Evolutionary conservation across 768 basidiomycete species (phyloP).

Genomic region (Boletales sp.): DNA sequence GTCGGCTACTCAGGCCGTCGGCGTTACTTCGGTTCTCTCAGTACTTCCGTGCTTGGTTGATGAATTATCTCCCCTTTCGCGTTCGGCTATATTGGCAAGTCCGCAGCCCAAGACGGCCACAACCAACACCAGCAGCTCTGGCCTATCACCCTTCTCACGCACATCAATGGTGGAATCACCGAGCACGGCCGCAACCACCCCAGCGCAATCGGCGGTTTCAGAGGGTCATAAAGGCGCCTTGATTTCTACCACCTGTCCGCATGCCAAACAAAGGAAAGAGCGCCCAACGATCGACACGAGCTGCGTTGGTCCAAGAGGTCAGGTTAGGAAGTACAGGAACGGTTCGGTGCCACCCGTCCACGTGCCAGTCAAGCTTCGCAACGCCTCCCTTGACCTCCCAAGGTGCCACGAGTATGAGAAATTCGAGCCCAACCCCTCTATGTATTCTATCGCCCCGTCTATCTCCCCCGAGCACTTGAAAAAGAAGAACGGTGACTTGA

Average conservation of each 20-base stretch:
- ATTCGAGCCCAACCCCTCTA: slow-evolving; percentile 27
- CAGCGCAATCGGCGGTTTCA: slow-evolving; percentile 22
- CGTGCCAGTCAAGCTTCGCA: slow-evolving; percentile 26
- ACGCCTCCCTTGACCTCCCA: slow-evolving; percentile 29
- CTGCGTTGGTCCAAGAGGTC: slow-evolving; percentile 29
- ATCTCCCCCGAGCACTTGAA: slow-evolving; percentile 19
- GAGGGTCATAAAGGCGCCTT: slow-evolving; percentile 11
- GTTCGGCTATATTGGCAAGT: slow-evolving; percentile 19
- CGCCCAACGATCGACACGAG: slow-evolving; percentile 32
- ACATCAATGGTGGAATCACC: slow-evolving; percentile 23
- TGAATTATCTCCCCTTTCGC: slow-evolving; percentile 21
- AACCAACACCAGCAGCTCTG: slow-evolving; percentile 20
- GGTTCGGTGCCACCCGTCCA: slow-evolving; percentile 31
- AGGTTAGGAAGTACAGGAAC: slow-evolving; percentile 29
- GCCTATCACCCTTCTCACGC: slow-evolving; percentile 29
- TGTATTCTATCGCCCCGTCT: slow-evolving; percentile 30
- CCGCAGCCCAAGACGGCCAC: slow-evolving; percentile 24
- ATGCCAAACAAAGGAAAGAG: slow-evolving; percentile 25
- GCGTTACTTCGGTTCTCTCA: slow-evolving; percentile 9
- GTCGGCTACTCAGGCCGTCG: slow-evolving; percentile 19
- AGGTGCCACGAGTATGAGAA: slow-evolving; percentile 20
- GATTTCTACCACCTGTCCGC: slow-evolving; percentile 11
- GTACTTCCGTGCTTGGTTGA: slow-evolving; percentile 14
- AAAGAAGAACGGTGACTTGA: slow-evolving; percentile 19
- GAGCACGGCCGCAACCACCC: slow-evolving; percentile 25